Conservation (phyloP, 192 early-diverging fungal species). For the Borealophlyctis nickersoniae region DNA sequence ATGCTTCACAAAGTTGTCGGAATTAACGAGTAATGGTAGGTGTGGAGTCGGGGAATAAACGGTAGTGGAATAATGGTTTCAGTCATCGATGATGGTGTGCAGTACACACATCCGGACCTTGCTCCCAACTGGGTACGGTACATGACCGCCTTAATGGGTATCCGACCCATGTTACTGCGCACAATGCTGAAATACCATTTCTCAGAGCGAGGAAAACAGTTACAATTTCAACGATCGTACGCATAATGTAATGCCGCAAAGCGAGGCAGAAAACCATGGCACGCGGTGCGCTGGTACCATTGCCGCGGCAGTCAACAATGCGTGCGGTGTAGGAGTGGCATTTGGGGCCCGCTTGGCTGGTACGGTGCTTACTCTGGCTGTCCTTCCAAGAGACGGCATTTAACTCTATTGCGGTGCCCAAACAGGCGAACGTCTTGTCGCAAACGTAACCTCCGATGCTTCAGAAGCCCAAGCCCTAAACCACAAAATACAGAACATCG, state of each 20-base stretch:
- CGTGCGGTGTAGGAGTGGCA: conserved; percentile 92
- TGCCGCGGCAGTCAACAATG: conserved; percentile 70
- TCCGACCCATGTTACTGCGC: background rate
- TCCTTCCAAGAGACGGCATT: conserved; percentile 67
- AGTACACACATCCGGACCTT: conserved; percentile 81
- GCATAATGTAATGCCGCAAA: conserved; percentile 64
- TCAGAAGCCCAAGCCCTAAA: conserved; percentile 89
- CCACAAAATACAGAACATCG: conserved; percentile 76
- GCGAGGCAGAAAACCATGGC: conserved; percentile 80
- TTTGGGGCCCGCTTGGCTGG: conserved; percentile 79
- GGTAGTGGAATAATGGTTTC: conserved; percentile 83
- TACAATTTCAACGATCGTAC: conserved; percentile 85
- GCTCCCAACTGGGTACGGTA: conserved; percentile 44
- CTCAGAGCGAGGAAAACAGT: conserved; percentile 61
- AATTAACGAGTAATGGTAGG: conserved; percentile 28
- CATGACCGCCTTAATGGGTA: background rate
- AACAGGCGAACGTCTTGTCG: conserved; percentile 33
- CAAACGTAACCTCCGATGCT: conserved; percentile 75
- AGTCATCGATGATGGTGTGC: conserved; percentile 93
- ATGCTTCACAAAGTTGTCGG: background rate
- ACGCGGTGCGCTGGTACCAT: conserved; percentile 97
- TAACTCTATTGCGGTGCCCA: conserved; percentile 61
- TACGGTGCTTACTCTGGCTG: conserved; percentile 59
- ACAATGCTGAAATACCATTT: background rate
- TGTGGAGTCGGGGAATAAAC: conserved; percentile 86